Conservation (phyloP, 495 filamentous ascomycete genomes). For the Echria macrotheca region DNA sequence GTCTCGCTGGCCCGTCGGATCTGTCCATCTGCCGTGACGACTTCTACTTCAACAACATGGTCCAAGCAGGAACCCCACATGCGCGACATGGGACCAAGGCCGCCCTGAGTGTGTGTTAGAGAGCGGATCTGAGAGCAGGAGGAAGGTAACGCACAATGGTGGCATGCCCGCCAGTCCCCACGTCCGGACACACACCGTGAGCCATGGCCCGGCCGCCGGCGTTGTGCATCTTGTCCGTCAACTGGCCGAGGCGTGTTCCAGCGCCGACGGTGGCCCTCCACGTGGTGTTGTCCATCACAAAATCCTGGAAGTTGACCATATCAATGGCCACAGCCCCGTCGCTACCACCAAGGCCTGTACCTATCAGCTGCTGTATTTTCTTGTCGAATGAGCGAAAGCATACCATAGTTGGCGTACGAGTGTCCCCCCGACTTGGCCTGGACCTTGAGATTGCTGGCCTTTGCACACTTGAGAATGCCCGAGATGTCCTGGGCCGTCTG, state of each 20-base stretch:
- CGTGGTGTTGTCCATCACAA: conserved; percentile 48
- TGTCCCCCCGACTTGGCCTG: conserved; percentile 70
- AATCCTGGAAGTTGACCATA: conserved; percentile 49
- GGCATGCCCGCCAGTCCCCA: conserved; percentile 69
- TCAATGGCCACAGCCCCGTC: conserved; percentile 55
- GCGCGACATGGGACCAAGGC: conserved; percentile 48
- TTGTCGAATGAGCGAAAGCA: no score
- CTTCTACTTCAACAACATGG: conserved; percentile 51
- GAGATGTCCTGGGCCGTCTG: conserved; percentile 52
- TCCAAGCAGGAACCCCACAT: conserved; percentile 53
- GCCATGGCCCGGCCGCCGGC: conserved; percentile 60
- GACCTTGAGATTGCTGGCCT: conserved; percentile 49
- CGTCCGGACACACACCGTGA: conserved; percentile 58
- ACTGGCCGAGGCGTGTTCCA: conserved; percentile 56
- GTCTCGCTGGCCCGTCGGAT: conserved; percentile 48
- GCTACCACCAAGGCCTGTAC: conserved; percentile 49
- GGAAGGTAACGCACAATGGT: conserved; percentile 39
- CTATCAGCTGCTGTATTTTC: no score
- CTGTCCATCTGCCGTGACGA: conserved; percentile 55
- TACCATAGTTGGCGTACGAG: conserved; percentile 49
- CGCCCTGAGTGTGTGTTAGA: conserved; percentile 36
- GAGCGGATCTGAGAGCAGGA: not conserved
- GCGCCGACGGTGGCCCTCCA: conserved; percentile 60
- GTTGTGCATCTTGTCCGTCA: conserved; percentile 53
- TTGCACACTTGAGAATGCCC: conserved; percentile 55